Base-by-base conservation (phyloP, 257 asterid species). In the Coffea canephora region DNA sequence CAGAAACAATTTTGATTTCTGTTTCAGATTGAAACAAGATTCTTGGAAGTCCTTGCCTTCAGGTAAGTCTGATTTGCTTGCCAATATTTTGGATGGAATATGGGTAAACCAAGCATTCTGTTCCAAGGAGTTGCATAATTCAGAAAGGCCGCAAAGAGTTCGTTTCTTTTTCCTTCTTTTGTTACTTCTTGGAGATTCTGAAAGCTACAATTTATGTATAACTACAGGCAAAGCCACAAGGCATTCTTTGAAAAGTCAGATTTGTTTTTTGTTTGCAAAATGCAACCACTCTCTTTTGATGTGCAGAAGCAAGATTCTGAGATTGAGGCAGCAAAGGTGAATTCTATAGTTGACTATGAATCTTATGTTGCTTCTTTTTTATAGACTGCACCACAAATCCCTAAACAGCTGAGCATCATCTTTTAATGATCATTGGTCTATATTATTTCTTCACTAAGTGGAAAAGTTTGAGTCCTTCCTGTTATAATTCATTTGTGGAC, bases 261-360 rank as follows among this genome's bases (percentile, higher is more conserved):
- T 89, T 77, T 94, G 77, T 94, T 94, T 84, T 94, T 94, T 31
- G 84, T 94, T 80, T 94, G 98, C 90, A 85, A 92, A 93, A 82
- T 92, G 83, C 91, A 85, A 82, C 97, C 98, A 1, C 93, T 92
- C 57, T 92, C 97, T 69, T 79, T 54, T 21, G 89, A 90, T 69
- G 90, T 94, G 80, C 85, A 71, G 52, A 90, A 83, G 62, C 98
- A 94, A 85, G 96, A 91, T 80, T 62, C 87, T 74, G 98, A 94
- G 86, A 89, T 94, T 69, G 95, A 91, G 91, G 97, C 95, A 54
- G 97, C 98, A 76, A 90, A 91, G 98, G 98, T 94, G 81, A 69
- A 46, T 27, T 73, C 45, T 2, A 16, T 16, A 8, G 27, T 13
- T 3, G 3, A 67, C 5, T 7, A 10, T 31, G 49, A 4, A 68